Conservation (phyloP, 805 yeast species). For the Yarrowia divulgata region DNA sequence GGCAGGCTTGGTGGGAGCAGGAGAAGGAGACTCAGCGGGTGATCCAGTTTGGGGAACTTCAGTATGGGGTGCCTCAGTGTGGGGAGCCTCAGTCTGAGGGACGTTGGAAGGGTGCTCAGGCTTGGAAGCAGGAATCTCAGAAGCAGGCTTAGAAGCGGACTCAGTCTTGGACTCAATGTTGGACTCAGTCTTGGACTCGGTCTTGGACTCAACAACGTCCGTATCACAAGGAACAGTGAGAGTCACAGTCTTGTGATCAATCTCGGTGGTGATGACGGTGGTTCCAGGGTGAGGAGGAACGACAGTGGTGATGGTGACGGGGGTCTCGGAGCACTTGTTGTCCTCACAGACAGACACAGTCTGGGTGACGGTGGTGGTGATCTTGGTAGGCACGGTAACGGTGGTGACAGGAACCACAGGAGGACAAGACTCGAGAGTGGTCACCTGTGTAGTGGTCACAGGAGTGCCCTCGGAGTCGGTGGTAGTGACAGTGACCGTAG, state of each 20-base stretch:
- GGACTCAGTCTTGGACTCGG: not conserved
- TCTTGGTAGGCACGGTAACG: constrained; percentile 13
- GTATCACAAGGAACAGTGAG: constrained; percentile 35
- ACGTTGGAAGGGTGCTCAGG: not conserved
- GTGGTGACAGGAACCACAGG: not conserved
- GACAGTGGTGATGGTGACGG: constrained; percentile 31
- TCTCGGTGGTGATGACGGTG: constrained; percentile 26
- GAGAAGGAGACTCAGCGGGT: not conserved
- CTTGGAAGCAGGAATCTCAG: not conserved
- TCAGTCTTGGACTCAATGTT: not conserved
- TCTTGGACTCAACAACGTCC: too few species aligned
- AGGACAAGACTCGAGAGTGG: too few species aligned
- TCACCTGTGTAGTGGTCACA: too few species aligned
- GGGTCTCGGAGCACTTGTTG: constrained; percentile 19
- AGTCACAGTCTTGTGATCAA: constrained; percentile 25
- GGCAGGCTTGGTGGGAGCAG: not conserved
- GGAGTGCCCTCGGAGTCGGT: too few species aligned
- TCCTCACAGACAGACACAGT: constrained; percentile 22
- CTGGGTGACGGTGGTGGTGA: constrained; percentile 35
- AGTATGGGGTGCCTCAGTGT: not conserved
- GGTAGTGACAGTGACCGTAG: too few species aligned
- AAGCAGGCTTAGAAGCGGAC: not conserved
- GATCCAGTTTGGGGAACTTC: not conserved
- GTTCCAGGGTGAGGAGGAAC: constrained; percentile 25
- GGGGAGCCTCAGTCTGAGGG: not conserved